A percentile compares a stretch with the other conserved stretches of the same genome.
These are phyloP conservation scores for Phytophthora cactorum DNA, from an alignment of 352 stramenopile genomes.

Conservation along the genomic window DNA sequence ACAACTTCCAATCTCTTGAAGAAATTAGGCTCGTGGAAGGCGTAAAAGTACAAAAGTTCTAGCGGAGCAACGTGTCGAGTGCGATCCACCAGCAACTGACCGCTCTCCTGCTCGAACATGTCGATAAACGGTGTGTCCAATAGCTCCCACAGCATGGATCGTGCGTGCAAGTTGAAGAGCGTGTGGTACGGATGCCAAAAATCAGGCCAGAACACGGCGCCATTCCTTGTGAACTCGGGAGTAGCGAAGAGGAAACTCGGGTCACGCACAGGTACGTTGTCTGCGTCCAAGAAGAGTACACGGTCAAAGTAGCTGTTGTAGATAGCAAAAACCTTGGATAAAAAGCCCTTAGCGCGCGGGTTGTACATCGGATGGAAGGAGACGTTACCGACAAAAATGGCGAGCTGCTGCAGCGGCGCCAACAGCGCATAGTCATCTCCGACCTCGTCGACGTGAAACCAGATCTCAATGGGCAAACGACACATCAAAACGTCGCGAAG, in stretches of 20 bases:
- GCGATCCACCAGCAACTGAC: conserved; percentile 58
- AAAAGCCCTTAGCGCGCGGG: conserved; percentile 41
- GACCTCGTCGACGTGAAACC: conserved; percentile 49
- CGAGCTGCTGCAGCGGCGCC: conserved; percentile 34
- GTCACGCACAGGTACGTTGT: conserved; percentile 56
- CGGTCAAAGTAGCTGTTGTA: conserved; percentile 52
- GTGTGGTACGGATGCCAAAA: conserved; percentile 63
- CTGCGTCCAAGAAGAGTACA: conserved; percentile 60
- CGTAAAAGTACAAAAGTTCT: conserved; percentile 52
- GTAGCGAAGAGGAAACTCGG: conserved; percentile 55
- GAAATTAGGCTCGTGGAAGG: conserved; percentile 39
- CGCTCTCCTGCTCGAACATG: conserved; percentile 75
- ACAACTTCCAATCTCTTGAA: conserved; percentile 42
- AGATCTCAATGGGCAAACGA: conserved; percentile 58
- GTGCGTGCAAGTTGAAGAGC: conserved; percentile 62
- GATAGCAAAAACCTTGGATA: conserved; percentile 58
- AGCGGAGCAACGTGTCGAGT: conserved; percentile 38
- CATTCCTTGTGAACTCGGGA: conserved; percentile 37
- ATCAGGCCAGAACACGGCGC: conserved; percentile 74
- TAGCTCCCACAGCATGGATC: conserved; percentile 60
- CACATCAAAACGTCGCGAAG: conserved; percentile 44
- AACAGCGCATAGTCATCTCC: conserved; percentile 14
- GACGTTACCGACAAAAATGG: conserved; percentile 26
- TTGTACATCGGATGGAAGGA: conserved; percentile 42
- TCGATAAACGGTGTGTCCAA: conserved; percentile 48